phyloP scores from a whole-genome alignment of 805 yeast genomes.

The Ogataea corticis region DNA sequence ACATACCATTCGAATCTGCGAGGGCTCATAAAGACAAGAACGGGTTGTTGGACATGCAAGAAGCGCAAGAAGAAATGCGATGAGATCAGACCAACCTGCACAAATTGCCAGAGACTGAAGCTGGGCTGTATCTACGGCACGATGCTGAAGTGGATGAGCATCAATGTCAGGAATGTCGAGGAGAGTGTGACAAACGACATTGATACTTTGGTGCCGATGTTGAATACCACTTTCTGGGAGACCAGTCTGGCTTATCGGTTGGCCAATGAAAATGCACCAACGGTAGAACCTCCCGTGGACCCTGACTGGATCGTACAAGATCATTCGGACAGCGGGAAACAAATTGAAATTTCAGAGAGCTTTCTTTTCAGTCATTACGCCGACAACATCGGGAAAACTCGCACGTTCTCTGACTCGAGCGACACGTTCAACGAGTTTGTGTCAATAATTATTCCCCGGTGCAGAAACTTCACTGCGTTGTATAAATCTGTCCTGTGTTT shows the following conservation, averaged over 20 bases:
- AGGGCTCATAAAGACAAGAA: slow-evolving; percentile 18
- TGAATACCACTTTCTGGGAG: slow-evolving; percentile 4
- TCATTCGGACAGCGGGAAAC: neutral
- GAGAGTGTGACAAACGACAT: too few relatives aligned
- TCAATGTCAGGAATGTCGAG: too few relatives aligned
- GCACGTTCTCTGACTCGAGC: slow-evolving; percentile 24
- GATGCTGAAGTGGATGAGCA: slow-evolving; percentile 18
- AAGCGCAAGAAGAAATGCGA: slow-evolving; percentile 44
- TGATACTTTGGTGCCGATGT: too few relatives aligned
- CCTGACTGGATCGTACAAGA: slow-evolving; percentile 1
- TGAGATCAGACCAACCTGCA: slow-evolving; percentile 27
- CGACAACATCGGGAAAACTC: slow-evolving; percentile 24
- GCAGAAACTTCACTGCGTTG: slow-evolving; percentile 27
- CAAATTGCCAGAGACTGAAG: slow-evolving; percentile 21
- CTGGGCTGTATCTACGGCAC: slow-evolving; percentile 22
- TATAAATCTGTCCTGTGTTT: slow-evolving; percentile 29
- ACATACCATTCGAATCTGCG: slow-evolving; percentile 1
- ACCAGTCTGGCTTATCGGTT: slow-evolving; percentile 1
- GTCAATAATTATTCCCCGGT: slow-evolving; percentile 29
- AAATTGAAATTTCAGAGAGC: slow-evolving; percentile 9
- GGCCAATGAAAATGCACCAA: neutral
- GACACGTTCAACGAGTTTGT: slow-evolving; percentile 28
- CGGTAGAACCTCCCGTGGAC: too few relatives aligned
- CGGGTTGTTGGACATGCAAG: slow-evolving; percentile 46
- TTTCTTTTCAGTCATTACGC: slow-evolving; percentile 28